Evolutionary conservation across 495 filamentous ascomycete genomes (phyloP), one percentile per base, ranked within the genome.

Genomic region (Ramalina intermedia): DNA sequence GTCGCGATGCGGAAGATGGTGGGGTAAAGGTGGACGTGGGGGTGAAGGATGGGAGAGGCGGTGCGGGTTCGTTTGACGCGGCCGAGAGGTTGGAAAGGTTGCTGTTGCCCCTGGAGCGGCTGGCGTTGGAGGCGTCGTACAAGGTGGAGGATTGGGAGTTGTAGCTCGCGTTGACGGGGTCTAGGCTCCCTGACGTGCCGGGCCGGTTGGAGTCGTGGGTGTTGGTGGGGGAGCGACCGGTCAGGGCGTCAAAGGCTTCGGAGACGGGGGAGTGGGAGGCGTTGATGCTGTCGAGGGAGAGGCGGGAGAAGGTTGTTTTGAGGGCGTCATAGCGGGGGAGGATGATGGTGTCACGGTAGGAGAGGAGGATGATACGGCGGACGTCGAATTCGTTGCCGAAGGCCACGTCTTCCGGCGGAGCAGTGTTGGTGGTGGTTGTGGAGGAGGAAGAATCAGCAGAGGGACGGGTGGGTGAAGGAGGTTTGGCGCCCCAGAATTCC

Each of bases 331-430:
- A 86, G 20, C 89, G 75, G 6, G 85, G 82, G 7, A 96, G 65
- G 48, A 99, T 84, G 24, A 96, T 79, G 40, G 75, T 79, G 63
- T 96, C 89, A 21, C 93, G 81, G 68, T 91, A 96, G 1, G 83
- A 76, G n/a, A 89, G 78, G 37, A 99, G 73, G 0, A 93, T 86
- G 16, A 99, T 76, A 26, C 86, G 77, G 21, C 93, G 79, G 3
- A 96, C 85, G 52, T 99, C 90, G 9, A 96, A 78, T 40, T 71
- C 69, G 24, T 78, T 75, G 20, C 72, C 72, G 3, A 74, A 57
- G n/a, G 61, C 51, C 29, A 18, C 64, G 60, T 41, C 56, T 33
- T 13, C 29, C 1, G 29, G 29, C 12, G 29, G 29, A 13, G 29
- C 29, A 33, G 29, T 33, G 12, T 33, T 33, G 29, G 1, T 33